Base-by-base conservation (phyloP, 306 rosid genomes). In the Trichosanthes cucumerina region DNA sequence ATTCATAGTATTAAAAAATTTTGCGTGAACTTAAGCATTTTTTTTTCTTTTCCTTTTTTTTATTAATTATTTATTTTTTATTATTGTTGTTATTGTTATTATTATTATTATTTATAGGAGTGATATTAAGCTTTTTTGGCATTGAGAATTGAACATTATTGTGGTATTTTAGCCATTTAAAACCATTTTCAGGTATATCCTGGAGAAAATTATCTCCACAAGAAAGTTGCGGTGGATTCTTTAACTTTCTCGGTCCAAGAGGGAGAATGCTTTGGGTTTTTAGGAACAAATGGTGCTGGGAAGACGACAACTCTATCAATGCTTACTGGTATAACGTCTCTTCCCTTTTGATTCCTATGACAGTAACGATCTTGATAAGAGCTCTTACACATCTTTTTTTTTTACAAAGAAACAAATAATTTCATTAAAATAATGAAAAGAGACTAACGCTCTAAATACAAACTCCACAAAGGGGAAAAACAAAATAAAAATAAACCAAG, bases 211-310 rank as follows among this genome's bases (percentile, higher is more conserved):
- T 78, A 66, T 81, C 87, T 59, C 56, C 81, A 84, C 77, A 72
- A 79, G 85, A 93, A 93, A 84, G 89, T 93, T 33, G 98, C 97
- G 2, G 98, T 93, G 38, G 87, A 90, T 83, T 93, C 98, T 34
- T 86, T 93, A 84, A 91, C 97, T 73, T 93, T 93, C 83, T 85
- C 98, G 31, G 98, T 93, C 80, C 94, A 92, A 84, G 96, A 87
- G 83, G 98, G 98, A 76, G 98, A 93, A 86, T 93, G 98, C 82
- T 93, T 93, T 60, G 98, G 98, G 38, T 93, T 93, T 82, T 87
- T 93, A 85, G 98, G 98, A 83, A 92, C 98, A 38, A 93, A 93
- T 87, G 98, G 98, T 82, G 98, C 98, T 77, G 98, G 98, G 81
- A 93, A 93, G 89, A 92, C 98, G 36, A 90, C 98, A 65, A 92